Evolutionary conservation across 169 alveolate genomes (phyloP).

Genomic region (Plasmodium malariae): DNA sequence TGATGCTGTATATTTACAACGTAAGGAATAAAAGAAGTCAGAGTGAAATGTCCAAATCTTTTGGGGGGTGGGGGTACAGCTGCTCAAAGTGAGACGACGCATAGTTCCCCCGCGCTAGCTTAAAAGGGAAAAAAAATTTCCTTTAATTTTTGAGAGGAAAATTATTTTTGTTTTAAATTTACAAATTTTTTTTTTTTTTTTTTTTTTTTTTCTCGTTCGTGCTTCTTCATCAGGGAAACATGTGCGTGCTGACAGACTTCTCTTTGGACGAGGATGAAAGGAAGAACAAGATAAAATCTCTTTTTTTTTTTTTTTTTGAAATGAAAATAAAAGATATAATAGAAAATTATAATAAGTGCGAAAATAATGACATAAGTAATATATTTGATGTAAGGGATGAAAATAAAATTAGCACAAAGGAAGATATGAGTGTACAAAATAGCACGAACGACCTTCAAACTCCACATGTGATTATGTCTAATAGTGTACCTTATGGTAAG

Average conservation of each 20-base stretch:
- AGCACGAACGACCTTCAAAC: too few relatives aligned
- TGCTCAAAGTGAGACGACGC: too few relatives aligned
- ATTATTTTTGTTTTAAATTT: too few relatives aligned
- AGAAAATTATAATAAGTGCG: neutral
- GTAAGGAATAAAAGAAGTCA: slow-evolving; percentile 9
- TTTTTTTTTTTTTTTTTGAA: slow-evolving; percentile 46
- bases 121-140: too few relatives aligned
- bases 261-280: slow-evolving; percentile 54
- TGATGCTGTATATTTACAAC: slow-evolving; percentile 33
- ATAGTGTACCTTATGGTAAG: too few relatives aligned
- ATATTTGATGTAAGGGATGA: neutral
- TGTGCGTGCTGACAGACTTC: slow-evolving; percentile 23
- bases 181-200: too few relatives aligned
- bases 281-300: slow-evolving; percentile 19
- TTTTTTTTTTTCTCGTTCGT: neutral
- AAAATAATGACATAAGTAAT: neutral
- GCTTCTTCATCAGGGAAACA: slow-evolving; percentile 26
- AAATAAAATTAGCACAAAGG: too few relatives aligned
- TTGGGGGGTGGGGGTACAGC: too few relatives aligned
- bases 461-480: too few relatives aligned
- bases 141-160: too few relatives aligned
- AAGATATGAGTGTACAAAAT: too few relatives aligned
- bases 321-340: slow-evolving; percentile 28
- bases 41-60: neutral
- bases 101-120: too few relatives aligned